phyloP scores from a whole-genome alignment of 768 basidiomycete species.

The Amanita fuliginea region DNA sequence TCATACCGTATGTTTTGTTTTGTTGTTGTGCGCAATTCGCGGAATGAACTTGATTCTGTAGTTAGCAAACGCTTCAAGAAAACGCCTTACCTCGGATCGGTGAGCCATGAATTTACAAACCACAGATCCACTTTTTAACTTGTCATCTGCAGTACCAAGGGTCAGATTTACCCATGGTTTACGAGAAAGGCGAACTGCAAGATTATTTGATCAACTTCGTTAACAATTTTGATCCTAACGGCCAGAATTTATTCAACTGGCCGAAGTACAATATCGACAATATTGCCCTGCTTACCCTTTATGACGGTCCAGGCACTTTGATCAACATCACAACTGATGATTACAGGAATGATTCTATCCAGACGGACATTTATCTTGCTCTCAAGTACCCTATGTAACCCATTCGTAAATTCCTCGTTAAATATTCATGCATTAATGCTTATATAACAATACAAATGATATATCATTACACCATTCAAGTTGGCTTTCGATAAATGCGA shows the following conservation, averaged over 20 bases:
- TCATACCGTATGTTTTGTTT: constrained; percentile 21
- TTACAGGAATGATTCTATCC: neutral
- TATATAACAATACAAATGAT: too few relatives aligned
- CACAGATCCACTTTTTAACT: neutral
- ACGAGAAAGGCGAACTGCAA: constrained; percentile 17
- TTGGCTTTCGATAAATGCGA: too few relatives aligned
- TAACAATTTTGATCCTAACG: constrained; percentile 24
- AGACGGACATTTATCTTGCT: too few relatives aligned
- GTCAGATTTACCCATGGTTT: constrained; percentile 21
- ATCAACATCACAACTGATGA: neutral
- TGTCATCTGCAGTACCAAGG: constrained; percentile 18
- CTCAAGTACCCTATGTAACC: too few relatives aligned
- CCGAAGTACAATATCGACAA: constrained; percentile 16
- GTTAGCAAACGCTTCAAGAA: constrained; percentile 14
- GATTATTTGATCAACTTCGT: constrained; percentile 26
- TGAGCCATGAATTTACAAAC: neutral
- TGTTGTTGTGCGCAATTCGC: too few relatives aligned
- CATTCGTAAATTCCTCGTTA: constrained; percentile 17
- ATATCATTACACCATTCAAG: too few relatives aligned
- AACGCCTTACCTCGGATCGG: constrained; percentile 14
- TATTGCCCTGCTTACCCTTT: neutral
- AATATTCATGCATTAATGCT: too few relatives aligned
- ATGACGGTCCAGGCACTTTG: neutral
- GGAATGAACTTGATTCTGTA: neutral
- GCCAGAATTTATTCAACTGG: constrained; percentile 16